A percentile compares a stretch with the other conserved stretches of the same genome.
Conservation (phyloP, 176 grass and related monocot species). For the Avena eriantha region DNA sequence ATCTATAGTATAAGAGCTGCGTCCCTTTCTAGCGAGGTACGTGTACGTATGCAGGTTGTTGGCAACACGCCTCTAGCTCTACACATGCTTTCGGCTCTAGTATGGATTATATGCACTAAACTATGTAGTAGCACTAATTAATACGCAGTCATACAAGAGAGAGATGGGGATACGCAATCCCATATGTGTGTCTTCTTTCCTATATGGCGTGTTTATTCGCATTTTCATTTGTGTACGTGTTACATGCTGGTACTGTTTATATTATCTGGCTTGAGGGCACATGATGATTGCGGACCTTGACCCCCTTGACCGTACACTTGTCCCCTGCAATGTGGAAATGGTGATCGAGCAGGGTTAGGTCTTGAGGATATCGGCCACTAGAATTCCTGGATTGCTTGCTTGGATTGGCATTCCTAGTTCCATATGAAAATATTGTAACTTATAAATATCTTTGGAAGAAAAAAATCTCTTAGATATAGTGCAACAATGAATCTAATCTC, state of each 20-base stretch:
- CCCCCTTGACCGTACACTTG: not conserved
- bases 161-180: not conserved
- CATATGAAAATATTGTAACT: too few species aligned
- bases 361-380: not conserved
- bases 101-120: not conserved
- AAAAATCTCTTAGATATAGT: too few species aligned
- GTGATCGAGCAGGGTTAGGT: not conserved
- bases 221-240: not conserved
- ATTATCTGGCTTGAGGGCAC: not conserved
- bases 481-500: too few species aligned
- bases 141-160: not conserved
- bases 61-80: constrained; percentile 12
- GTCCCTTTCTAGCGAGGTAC: not conserved
- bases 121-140: not conserved
- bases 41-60: not conserved
- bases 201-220: not conserved
- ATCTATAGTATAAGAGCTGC: not conserved
- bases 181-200: not conserved
- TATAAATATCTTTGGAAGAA: too few species aligned
- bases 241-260: not conserved
- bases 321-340: not conserved
- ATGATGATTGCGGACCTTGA: not conserved
- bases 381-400: not conserved
- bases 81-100: not conserved
- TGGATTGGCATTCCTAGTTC: not conserved